Conservation (phyloP, 192 early-diverging fungal genomes). For the Podila horticola region DNA sequence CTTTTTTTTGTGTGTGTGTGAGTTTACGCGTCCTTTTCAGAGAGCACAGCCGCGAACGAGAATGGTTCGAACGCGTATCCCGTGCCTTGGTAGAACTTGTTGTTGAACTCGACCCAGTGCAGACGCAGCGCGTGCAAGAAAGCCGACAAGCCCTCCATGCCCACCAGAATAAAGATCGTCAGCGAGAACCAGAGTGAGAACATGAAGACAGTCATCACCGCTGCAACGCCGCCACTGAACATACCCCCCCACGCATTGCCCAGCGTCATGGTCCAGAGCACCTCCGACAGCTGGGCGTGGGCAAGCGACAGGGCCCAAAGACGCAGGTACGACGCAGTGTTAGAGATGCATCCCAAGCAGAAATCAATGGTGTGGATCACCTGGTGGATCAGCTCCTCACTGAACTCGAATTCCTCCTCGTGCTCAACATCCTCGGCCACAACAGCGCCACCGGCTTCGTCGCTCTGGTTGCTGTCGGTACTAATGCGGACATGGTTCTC, state of each 20-base stretch:
- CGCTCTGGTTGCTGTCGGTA: slow-evolving; percentile 53
- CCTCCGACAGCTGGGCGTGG: slow-evolving; percentile 97
- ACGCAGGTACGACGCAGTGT: slow-evolving; percentile 99
- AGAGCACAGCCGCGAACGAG: slow-evolving; percentile 68
- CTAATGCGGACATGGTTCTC: slow-evolving; percentile 57
- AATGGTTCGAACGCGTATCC: slow-evolving; percentile 94
- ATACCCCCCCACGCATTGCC: slow-evolving; percentile 63
- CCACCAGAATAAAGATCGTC: slow-evolving; percentile 82
- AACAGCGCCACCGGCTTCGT: slow-evolving; percentile 58
- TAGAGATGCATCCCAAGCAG: slow-evolving; percentile 95
- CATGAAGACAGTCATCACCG: slow-evolving; percentile 78
- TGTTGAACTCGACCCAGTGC: slow-evolving; percentile 99
- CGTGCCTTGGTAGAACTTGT: slow-evolving; percentile 94
- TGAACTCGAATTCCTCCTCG: slow-evolving; percentile 88
- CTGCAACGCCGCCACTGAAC: slow-evolving; percentile 63
- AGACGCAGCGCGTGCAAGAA: slow-evolving; percentile 96
- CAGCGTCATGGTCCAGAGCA: slow-evolving; percentile 96
- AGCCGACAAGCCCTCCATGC: slow-evolving; percentile 95
- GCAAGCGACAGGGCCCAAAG: slow-evolving; percentile 99
- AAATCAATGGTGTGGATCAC: slow-evolving; percentile 99
- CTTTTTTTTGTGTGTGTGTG: no score
- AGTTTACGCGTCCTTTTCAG: slow-evolving; percentile 46
- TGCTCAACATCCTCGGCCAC: slow-evolving; percentile 76
- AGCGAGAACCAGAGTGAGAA: slow-evolving; percentile 93
- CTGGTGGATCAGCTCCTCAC: slow-evolving; percentile 97